Evolutionary conservation across 2,329 filamentous ascomycete species (phyloP), one percentile per base, ranked within the genome.

Genomic region (Aspergillus persii): DNA sequence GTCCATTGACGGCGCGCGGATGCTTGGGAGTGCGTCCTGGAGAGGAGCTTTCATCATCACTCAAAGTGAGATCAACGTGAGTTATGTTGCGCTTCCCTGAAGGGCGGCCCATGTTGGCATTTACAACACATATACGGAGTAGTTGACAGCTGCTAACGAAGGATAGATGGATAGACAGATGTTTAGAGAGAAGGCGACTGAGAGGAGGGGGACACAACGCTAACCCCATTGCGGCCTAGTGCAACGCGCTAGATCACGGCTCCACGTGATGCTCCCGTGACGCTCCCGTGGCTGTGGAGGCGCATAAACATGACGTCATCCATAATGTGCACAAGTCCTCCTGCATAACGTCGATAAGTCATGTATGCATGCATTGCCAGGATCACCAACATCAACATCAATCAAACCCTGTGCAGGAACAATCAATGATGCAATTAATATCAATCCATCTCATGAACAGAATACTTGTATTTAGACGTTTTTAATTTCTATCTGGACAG

Each of bases 11-110:
- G 30, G 63, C 48, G 30, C 64, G 63, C 1, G 64, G 56, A 8
- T 54, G 44, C 54, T 63, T 66, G 5, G 52, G 50, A 33, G 33
- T 53, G 53, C 23, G 26, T 39, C 52, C 60, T 26, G 73, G 66
- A 52, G 73, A 68, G 23, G 73, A 63, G n/a, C 68, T 63, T 2
- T 72, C 67, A 27, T 29, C 41, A 54, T 33, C 53, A 33, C 27
- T 48, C 15, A n/a, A 41, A 29, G 54, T 60, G 29, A 74, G 66
- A 53, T 75, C 70, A 26, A 76, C 65, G 12, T 69, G 65, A 3
- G 72, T 66, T 27, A 63, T 57, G 51, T 55, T 53, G 44, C 64
- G 67, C 49, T 67, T 74, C 54, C 55, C 67, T 15, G 41, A 41
- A 2, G 31, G 49, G 2, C n/a, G 12, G 11, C 44, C 58, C 66